Base-by-base conservation (phyloP, 441 rosid genomes). In the Codiaeum variegatum region DNA sequence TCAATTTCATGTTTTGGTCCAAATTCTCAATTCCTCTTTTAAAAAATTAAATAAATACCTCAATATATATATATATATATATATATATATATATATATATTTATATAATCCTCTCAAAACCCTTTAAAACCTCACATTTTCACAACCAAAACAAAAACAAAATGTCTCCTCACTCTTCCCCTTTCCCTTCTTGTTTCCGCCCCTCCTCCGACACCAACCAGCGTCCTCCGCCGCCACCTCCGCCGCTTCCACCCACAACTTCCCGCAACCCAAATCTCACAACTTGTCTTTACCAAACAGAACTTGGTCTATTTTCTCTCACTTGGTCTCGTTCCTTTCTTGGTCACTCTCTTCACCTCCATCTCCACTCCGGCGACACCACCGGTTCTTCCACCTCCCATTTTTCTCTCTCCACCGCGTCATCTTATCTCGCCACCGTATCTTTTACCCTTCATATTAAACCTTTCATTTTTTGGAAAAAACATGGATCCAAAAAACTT, bases 331-430 rank as follows among this genome's bases (percentile, higher is more conserved):
- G 87, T 1, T 79, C 83, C 63, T 83, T 90, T 76, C 75, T 90
- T 58, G 97, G 98, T 73, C 91, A 87, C 80, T 90, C 95, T 13
- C 84, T 94, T 67, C 82, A 87, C 73, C 95, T 94, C 77, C 78
- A 85, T 58, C 97, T 88, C 82, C 93, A 84, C 82, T 85, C 88
- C 8, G 46, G 44, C 66, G 19, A 71, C 66, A 34, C 1, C 36
- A 34, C 36, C 46, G 69, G 80, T 66, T 84, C 96, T 2, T 73
- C 75, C 2, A 34, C 71, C 55, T 38, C 61, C 31, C 68, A 28
- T 32, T 36, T 28, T 47, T 18, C 69, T 21, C 18, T 5, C 66
- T 56, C 24, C n/a, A n/a, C 21, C 83, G 88, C 44, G 31, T n/a
- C 8, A 13, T 73, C 55, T 18, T 6, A 34, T 1, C 16, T 18